These are phyloP conservation scores for Rhodotorula mucilaginosa DNA, from an alignment of 1,284 basidiomycete genomes.

Conservation along the genomic window DNA sequence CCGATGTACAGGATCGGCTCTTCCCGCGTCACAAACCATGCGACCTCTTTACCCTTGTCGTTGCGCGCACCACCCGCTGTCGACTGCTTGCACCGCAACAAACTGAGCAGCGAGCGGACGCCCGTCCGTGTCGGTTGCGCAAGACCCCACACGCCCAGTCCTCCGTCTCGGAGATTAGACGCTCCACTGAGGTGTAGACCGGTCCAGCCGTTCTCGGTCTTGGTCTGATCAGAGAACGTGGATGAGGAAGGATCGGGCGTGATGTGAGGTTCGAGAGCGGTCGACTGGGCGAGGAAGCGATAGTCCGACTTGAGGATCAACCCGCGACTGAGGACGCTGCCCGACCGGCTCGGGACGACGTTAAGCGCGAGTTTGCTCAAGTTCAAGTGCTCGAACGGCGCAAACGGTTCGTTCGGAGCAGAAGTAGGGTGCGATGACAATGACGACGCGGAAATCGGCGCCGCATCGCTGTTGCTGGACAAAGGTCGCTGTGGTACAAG, in stretches of 20 bases:
- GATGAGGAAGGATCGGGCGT: background rate
- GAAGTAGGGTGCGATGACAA: no score
- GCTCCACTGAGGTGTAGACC: slow-evolving; percentile 70
- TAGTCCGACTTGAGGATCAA: slow-evolving; percentile 44
- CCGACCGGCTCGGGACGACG: slow-evolving; percentile 32
- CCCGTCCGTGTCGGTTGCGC: slow-evolving; percentile 95
- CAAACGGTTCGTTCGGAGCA: no score
- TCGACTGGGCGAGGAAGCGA: slow-evolving; percentile 16
- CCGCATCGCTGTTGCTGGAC: no score
- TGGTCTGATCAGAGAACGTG: background rate
- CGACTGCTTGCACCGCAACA: slow-evolving; percentile 58
- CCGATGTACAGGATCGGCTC: slow-evolving; percentile 75
- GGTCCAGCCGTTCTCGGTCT: background rate
- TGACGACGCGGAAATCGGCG: no score
- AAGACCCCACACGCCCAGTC: slow-evolving; percentile 84
- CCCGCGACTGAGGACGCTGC: slow-evolving; percentile 40
- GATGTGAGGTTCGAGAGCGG: background rate
- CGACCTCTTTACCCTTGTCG: slow-evolving; percentile 45
- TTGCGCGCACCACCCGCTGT: background rate
- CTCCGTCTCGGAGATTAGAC: slow-evolving; percentile 84
- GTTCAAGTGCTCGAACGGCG: slow-evolving; percentile 18
- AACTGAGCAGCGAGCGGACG: slow-evolving; percentile 82
- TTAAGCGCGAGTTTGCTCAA: slow-evolving; percentile 13
- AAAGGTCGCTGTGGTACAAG: no score
- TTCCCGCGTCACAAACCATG: slow-evolving; percentile 58